These are phyloP conservation scores for Gynostemma pentaphyllum DNA, from an alignment of 306 rosid species.

Conservation along the genomic window DNA sequence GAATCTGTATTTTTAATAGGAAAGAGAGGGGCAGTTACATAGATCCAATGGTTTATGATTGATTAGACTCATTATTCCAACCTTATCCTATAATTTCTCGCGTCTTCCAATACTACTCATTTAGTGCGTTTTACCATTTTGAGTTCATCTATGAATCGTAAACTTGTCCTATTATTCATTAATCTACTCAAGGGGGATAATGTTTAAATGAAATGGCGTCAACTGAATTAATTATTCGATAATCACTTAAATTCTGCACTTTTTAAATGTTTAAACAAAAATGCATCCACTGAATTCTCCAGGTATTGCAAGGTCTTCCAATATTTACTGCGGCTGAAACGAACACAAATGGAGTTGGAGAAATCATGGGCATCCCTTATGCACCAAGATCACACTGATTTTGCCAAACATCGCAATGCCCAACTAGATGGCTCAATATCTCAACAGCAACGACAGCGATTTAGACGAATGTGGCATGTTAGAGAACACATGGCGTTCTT, in stretches of 20 bases:
- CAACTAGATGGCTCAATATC: slow-evolving; percentile 33
- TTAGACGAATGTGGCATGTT: slow-evolving; percentile 70
- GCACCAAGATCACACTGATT: slow-evolving; percentile 84
- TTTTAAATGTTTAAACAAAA: slow-evolving; percentile 9
- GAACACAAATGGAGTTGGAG: slow-evolving; percentile 97
- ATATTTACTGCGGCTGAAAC: slow-evolving; percentile 73
- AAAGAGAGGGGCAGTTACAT: too few relatives aligned
- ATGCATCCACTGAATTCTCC: slow-evolving; percentile 22
- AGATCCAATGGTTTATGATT: too few relatives aligned
- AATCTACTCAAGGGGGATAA: too few relatives aligned
- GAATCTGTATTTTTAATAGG: too few relatives aligned
- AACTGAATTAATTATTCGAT: neutral
- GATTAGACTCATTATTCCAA: too few relatives aligned
- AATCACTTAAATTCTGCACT: slow-evolving; percentile 7
- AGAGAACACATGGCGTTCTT: slow-evolving; percentile 51
- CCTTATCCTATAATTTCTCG: too few relatives aligned
- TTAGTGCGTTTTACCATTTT: too few relatives aligned
- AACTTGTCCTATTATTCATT: neutral
- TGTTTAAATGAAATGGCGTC: neutral
- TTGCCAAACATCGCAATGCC: slow-evolving; percentile 45
- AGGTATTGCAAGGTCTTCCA: slow-evolving; percentile 87
- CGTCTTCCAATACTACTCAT: too few relatives aligned
- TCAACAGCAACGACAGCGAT: slow-evolving; percentile 44
- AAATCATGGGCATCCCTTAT: slow-evolving; percentile 89
- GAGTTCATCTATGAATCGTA: too few relatives aligned